A percentile compares a stretch with the other conserved stretches of the same genome.
Evolutionary conservation across 1,284 basidiomycete genomes (phyloP).

Genomic region (Amylostereum chailletii): DNA sequence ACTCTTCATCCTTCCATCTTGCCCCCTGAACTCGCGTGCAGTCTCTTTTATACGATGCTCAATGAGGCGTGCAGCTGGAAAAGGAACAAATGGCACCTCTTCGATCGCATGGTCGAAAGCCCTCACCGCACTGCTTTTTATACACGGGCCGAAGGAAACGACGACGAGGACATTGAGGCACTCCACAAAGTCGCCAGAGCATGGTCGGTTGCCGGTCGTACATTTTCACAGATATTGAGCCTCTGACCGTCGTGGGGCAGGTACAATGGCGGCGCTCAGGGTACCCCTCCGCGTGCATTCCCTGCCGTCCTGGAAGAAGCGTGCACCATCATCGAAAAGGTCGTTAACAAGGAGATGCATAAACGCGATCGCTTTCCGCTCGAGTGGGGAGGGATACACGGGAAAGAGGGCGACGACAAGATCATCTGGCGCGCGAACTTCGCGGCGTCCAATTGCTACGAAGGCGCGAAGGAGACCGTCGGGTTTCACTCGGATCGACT

Average conservation of each 20-base stretch:
- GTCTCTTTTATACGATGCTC: slow-evolving; percentile 62
- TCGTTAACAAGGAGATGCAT: slow-evolving; percentile 70
- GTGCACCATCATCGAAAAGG: slow-evolving; percentile 64
- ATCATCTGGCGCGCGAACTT: slow-evolving; percentile 79
- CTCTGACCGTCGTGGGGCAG: slow-evolving; percentile 27
- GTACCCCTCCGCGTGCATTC: slow-evolving; percentile 51
- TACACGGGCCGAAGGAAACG: slow-evolving; percentile 21
- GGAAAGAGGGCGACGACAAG: slow-evolving; percentile 22
- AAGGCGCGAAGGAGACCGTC: slow-evolving; percentile 77
- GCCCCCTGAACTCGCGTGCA: slow-evolving; percentile 63
- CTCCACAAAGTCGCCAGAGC: slow-evolving; percentile 9
- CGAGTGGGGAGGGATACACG: slow-evolving; percentile 59
- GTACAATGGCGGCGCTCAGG: slow-evolving; percentile 68
- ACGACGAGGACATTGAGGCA: slow-evolving; percentile 29
- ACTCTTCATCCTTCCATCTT: slow-evolving; percentile 63
- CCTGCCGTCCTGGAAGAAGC: slow-evolving; percentile 72
- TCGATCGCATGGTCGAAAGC: slow-evolving; percentile 73
- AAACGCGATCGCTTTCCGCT: slow-evolving; percentile 54
- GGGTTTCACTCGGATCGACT: slow-evolving; percentile 78
- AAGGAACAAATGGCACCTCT: slow-evolving; percentile 78
- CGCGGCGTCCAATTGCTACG: slow-evolving; percentile 86
- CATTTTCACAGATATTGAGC: neutral
- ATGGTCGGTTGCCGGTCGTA: slow-evolving; percentile 46
- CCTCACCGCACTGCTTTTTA: slow-evolving; percentile 81
- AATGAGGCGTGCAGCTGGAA: slow-evolving; percentile 57